Evolutionary conservation across 2,329 filamentous ascomycete genomes (phyloP).

Genomic region (Microthyrium microscopicum): DNA sequence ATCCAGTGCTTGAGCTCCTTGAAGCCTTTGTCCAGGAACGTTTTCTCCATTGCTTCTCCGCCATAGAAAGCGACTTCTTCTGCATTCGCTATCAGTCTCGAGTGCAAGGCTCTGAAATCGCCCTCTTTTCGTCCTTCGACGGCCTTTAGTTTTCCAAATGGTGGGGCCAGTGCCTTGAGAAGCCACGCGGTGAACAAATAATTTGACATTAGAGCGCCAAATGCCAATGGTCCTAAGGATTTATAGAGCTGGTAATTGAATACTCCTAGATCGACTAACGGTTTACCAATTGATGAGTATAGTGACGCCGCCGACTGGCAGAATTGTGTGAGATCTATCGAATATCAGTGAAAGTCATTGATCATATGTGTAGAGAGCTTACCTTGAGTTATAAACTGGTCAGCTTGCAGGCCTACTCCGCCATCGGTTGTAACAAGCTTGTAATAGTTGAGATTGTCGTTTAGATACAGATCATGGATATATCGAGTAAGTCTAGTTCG

Average conservation of each 20-base stretch:
- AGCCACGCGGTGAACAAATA: conserved; percentile 91
- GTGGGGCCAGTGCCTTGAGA: conserved; percentile 72
- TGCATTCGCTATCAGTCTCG: conserved; percentile 84
- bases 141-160: conserved; percentile 92
- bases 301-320: conserved; percentile 82
- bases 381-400: conserved; percentile 96
- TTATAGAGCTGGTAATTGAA: conserved; percentile 97
- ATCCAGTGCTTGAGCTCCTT: conserved; percentile 89
- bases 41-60: conserved; percentile 85
- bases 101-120: conserved; percentile 82
- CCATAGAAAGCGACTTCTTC: conserved; percentile 98
- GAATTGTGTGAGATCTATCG: conserved; percentile 90
- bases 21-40: conserved; percentile 82
- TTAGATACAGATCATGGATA: conserved; percentile 60
- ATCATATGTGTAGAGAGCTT: too few species aligned
- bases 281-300: conserved; percentile 95
- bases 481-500: conserved; percentile 86
- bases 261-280: conserved; percentile 87
- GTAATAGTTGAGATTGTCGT: conserved; percentile 74
- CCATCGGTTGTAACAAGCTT: conserved; percentile 87
- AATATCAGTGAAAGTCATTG: too few species aligned
- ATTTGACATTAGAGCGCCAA: conserved; percentile 74
- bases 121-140: conserved; percentile 91
- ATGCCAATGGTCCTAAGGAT: conserved; percentile 72
- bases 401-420: conserved; percentile 76